Evolutionary conservation across 2,329 filamentous ascomycete genomes (phyloP).

Genomic region (Westerdykella ornata): DNA sequence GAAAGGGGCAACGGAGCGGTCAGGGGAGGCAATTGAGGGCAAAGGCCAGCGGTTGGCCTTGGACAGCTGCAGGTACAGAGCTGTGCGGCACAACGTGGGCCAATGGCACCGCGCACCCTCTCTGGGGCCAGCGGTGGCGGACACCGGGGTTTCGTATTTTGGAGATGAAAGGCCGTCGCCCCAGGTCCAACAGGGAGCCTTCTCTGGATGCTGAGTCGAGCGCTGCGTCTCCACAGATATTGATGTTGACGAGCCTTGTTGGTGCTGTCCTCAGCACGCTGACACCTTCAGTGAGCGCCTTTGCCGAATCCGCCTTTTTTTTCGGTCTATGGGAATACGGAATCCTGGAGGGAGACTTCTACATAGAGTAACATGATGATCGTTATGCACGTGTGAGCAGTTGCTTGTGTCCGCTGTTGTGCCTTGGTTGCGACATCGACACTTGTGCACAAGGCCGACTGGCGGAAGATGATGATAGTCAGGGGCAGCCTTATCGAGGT

Average conservation of each 20-base stretch:
- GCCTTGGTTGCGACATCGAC: no score
- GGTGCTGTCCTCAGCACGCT: background rate
- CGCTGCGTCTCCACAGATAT: background rate
- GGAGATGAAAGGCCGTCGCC: constrained; percentile 22
- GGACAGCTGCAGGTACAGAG: constrained; percentile 34
- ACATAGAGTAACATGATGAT: no score
- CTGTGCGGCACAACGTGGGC: constrained; percentile 20
- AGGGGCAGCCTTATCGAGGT: no score
- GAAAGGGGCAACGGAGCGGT: constrained; percentile 14
- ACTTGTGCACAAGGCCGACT: no score
- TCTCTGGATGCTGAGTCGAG: constrained; percentile 20
- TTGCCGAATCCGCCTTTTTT: no score
- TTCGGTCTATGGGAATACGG: no score
- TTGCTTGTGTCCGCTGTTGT: no score
- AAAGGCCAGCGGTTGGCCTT: constrained; percentile 22
- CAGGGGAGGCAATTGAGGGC: constrained; percentile 18
- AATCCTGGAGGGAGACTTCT: no score
- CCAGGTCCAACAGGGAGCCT: constrained; percentile 3
- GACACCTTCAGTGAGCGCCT: no score
- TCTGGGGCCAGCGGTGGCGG: constrained; percentile 17
- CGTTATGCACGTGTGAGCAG: no score
- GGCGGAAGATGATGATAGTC: no score
- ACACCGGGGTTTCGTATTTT: constrained; percentile 28
- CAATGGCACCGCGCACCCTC: constrained; percentile 20
- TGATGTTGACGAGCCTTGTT: no score